phyloP scores from a whole-genome alignment of 2,329 filamentous ascomycete genomes.

The Xylaria multiplex region DNA sequence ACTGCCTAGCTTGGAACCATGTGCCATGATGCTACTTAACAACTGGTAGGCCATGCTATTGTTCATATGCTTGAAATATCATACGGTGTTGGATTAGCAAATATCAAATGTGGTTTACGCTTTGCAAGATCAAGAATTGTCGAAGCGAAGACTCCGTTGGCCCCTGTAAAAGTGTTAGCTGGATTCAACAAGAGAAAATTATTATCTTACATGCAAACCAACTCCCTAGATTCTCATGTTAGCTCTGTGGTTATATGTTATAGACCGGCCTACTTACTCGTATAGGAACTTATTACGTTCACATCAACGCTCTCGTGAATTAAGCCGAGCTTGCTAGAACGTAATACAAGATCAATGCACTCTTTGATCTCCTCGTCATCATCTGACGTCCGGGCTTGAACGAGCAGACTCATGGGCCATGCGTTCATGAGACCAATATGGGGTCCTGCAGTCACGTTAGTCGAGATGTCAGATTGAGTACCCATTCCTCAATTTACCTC shows the following conservation, averaged over 20 bases:
- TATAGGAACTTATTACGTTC: conserved; percentile 72
- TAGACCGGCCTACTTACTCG: conserved; percentile 62
- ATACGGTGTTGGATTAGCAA: conserved; percentile 73
- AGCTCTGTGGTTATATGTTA: conserved; percentile 20
- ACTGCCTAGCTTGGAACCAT: conserved; percentile 5
- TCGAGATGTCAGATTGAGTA: conserved; percentile 17
- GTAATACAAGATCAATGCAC: conserved; percentile 78
- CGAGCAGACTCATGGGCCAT: conserved; percentile 95
- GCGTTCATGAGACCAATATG: conserved; percentile 87
- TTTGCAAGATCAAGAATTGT: conserved; percentile 90
- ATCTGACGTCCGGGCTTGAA: conserved; percentile 89
- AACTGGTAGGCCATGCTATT: neutral
- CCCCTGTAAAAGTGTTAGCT: conserved; percentile 63
- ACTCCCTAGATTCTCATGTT: conserved; percentile 61
- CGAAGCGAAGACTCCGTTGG: conserved; percentile 94
- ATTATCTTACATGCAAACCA: conserved; percentile 83
- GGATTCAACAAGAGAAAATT: conserved; percentile 16
- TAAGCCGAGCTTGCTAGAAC: conserved; percentile 79
- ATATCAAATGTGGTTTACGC: conserved; percentile 88
- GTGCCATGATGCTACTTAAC: neutral
- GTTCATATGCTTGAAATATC: conserved; percentile 48
- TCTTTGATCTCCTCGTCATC: conserved; percentile 83
- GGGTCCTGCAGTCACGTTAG: conserved; percentile 55
- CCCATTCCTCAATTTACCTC: conserved; percentile 65
- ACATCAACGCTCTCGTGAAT: conserved; percentile 95